Evolutionary conservation across 495 filamentous ascomycete genomes (phyloP).

Genomic region (Xylaria bambusicola): DNA sequence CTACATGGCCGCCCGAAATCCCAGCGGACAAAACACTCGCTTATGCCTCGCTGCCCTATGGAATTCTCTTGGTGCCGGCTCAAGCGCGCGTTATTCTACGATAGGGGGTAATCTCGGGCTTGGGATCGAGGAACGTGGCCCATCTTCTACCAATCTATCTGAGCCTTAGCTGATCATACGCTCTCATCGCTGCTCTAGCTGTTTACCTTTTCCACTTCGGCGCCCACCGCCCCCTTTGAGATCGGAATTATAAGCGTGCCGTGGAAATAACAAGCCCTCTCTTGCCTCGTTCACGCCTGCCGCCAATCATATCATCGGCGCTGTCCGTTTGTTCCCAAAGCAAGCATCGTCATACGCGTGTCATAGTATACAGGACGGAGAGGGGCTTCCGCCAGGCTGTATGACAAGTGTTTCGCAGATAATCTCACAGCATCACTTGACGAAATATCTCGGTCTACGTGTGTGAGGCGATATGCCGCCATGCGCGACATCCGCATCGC

Average conservation of each 20-base stretch:
- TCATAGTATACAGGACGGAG: background rate
- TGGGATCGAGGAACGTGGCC: conserved; percentile 14
- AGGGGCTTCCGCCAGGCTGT: background rate
- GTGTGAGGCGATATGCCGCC: conserved; percentile 3
- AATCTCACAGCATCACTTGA: conserved; percentile 2
- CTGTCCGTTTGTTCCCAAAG: background rate
- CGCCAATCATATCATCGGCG: background rate
- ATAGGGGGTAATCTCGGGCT: background rate
- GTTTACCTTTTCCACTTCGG: background rate
- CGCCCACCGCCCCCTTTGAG: background rate
- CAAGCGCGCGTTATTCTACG: conserved; percentile 4
- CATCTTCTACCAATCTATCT: background rate
- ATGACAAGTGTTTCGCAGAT: conserved; percentile 13
- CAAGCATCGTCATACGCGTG: background rate
- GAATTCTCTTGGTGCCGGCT: conserved; percentile 7
- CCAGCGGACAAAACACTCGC: background rate
- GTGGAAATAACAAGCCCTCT: background rate
- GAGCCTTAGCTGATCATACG: conserved; percentile 5
- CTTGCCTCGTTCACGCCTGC: conserved; percentile 1
- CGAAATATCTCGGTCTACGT: conserved; percentile 1
- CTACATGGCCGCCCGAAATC: conserved; percentile 1
- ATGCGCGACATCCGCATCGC: conserved; percentile 5
- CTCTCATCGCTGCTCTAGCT: background rate
- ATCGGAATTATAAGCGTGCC: background rate
- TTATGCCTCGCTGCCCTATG: background rate